Evolutionary conservation across 164 flowering plant genomes (phyloP).

Genomic region (Cinnamomum micranthum): DNA sequence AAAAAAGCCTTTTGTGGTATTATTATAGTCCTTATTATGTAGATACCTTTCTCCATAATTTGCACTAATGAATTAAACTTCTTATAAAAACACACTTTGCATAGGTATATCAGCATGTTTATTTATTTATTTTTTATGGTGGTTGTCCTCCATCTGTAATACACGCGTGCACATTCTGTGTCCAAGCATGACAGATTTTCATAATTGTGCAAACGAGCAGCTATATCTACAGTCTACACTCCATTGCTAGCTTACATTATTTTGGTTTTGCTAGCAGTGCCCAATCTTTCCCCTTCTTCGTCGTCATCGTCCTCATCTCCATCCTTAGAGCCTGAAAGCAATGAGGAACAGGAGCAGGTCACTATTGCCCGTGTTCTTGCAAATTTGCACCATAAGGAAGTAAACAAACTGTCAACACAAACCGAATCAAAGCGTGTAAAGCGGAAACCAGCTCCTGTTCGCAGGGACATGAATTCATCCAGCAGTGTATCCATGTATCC

Average conservation of each 20-base stretch:
- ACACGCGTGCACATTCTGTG: neutral
- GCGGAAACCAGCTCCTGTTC: constrained; percentile 23
- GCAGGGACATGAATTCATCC: constrained; percentile 16
- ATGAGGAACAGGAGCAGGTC: constrained; percentile 57
- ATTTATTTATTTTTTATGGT: neutral
- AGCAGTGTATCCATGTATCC: constrained; percentile 23
- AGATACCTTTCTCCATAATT: too few species aligned
- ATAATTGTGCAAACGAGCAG: neutral
- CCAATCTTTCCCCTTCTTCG: constrained; percentile 23
- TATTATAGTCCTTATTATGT: too few species aligned
- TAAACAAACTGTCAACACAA: constrained; percentile 18
- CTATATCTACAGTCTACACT: neutral
- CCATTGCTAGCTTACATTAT: neutral
- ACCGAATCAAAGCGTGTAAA: constrained; percentile 22
- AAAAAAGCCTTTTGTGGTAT: too few species aligned
- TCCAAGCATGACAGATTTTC: neutral
- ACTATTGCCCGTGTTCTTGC: constrained; percentile 46
- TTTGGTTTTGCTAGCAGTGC: constrained; percentile 32
- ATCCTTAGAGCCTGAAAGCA: constrained; percentile 22
- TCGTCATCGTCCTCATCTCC: constrained; percentile 21
- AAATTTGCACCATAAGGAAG: constrained; percentile 27
- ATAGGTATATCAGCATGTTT: neutral
- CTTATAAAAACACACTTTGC: neutral
- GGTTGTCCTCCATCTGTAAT: neutral
- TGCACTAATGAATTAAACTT: too few species aligned